phyloP scores from a whole-genome alignment of 2,329 filamentous ascomycete genomes.

The Alternaria arbusti region DNA sequence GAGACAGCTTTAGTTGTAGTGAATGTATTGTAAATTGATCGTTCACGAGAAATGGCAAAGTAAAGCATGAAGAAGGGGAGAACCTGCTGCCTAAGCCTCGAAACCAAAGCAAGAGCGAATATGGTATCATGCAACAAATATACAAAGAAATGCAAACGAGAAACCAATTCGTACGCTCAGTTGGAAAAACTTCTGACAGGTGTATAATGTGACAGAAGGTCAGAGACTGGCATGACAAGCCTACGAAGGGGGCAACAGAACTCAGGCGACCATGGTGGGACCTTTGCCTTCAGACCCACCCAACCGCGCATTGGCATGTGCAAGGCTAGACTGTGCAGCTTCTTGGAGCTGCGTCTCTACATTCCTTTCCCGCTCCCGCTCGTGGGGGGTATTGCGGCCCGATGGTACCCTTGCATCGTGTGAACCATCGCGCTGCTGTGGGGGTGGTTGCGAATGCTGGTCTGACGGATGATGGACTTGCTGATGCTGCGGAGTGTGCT shows the following conservation, averaged over 20 bases:
- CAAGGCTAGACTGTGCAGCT: constrained; percentile 42
- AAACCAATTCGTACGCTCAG: not conserved
- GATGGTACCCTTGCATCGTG: constrained; percentile 26
- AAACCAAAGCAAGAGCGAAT: not conserved
- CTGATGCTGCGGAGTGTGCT: constrained; percentile 29
- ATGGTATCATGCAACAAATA: constrained; percentile 4
- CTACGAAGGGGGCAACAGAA: not conserved
- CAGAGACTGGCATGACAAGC: not conserved
- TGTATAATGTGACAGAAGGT: not conserved
- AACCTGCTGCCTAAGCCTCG: not conserved
- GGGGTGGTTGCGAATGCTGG: not conserved
- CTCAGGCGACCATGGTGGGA: constrained; percentile 34
- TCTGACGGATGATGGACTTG: constrained; percentile 7
- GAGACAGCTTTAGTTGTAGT: not conserved
- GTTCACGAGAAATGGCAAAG: not conserved
- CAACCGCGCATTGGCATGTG: constrained; percentile 31
- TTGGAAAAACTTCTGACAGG: not conserved
- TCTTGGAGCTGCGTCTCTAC: constrained; percentile 43
- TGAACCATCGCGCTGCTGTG: constrained; percentile 12
- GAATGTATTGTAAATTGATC: not conserved
- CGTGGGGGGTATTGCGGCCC: constrained; percentile 31
- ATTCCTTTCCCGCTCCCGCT: constrained; percentile 28
- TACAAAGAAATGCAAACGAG: not conserved
- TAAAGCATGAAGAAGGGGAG: not conserved
- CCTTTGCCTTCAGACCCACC: constrained; percentile 19